Evolutionary conservation across 495 filamentous ascomycete genomes (phyloP).

Genomic region (Tuber umbilicatum): DNA sequence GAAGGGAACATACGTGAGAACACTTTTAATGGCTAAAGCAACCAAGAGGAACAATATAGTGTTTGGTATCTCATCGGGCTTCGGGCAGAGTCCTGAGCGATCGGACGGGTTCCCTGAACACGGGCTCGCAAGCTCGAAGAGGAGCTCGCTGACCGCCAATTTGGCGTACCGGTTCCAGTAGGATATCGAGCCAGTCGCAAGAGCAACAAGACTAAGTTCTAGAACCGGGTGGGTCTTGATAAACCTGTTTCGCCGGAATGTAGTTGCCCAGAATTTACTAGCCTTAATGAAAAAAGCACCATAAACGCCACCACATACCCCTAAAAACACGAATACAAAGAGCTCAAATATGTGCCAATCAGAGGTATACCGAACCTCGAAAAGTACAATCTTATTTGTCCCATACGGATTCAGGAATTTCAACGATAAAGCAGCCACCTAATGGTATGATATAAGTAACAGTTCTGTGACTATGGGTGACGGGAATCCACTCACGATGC

Average conservation of each 20-base stretch:
- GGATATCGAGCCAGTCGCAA: conserved; percentile 73
- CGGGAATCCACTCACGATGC: conserved; percentile 55
- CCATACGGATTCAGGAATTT: conserved; percentile 96
- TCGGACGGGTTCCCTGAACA: conserved; percentile 59
- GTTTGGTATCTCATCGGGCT: conserved; percentile 62
- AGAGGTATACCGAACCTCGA: conserved; percentile 82
- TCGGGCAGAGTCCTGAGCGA: conserved; percentile 69
- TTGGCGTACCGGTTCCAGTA: conserved; percentile 94
- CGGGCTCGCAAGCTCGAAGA: conserved; percentile 83
- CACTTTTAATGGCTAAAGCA: conserved; percentile 82
- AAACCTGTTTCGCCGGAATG: conserved; percentile 69
- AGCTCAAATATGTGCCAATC: conserved; percentile 96
- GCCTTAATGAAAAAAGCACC: conserved; percentile 97
- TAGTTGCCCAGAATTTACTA: conserved; percentile 76
- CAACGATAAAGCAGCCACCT: conserved; percentile 71
- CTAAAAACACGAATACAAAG: conserved; percentile 72
- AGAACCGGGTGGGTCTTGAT: conserved; percentile 81
- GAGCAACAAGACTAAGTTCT: conserved; percentile 80
- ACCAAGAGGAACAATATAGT: conserved; percentile 62
- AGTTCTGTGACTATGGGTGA: background rate
- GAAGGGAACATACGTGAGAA: conserved; percentile 55
- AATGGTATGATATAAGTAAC: conserved; percentile 14
- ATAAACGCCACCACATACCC: conserved; percentile 71
- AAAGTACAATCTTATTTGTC: conserved; percentile 91
- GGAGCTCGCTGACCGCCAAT: conserved; percentile 78